A percentile compares a stretch with the other conserved stretches of the same genome.
Evolutionary conservation across 441 rosid species (phyloP).

Genomic region (Jatropha multifida): DNA sequence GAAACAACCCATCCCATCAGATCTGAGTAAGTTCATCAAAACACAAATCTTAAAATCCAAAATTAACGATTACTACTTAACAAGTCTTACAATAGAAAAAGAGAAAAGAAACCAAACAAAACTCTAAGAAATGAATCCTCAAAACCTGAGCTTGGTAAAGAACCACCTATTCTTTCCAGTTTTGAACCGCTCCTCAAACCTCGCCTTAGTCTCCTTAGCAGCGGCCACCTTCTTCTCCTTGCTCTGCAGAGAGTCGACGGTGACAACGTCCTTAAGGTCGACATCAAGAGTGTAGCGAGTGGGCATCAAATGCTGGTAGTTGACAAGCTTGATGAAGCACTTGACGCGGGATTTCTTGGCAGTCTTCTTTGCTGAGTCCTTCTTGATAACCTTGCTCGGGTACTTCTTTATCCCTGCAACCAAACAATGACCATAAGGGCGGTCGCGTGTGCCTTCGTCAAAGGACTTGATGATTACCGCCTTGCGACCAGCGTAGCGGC

Average conservation of each 20-base stretch:
- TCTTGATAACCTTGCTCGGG: neutral
- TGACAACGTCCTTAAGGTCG: conserved; percentile 54
- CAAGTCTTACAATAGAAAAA: neutral
- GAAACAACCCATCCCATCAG: neutral
- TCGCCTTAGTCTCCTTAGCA: conserved; percentile 54
- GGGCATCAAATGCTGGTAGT: conserved; percentile 62
- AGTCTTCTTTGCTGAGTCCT: neutral
- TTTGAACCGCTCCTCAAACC: conserved; percentile 64
- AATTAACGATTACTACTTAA: neutral
- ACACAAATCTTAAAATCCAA: neutral
- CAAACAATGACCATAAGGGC: conserved; percentile 15
- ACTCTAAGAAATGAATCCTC: neutral
- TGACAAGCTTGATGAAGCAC: conserved; percentile 28
- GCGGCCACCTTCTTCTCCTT: conserved; percentile 58
- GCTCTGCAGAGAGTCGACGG: conserved; percentile 38
- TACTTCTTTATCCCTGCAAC: conserved; percentile 5
- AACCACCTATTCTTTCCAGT: conserved; percentile 70
- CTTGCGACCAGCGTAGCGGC: conserved; percentile 60
- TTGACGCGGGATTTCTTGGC: neutral
- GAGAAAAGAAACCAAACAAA: no score
- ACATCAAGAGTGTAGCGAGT: conserved; percentile 64
- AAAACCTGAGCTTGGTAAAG: conserved; percentile 68
- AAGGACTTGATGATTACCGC: conserved; percentile 53
- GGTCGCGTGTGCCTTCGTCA: conserved; percentile 54
- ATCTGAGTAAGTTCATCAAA: neutral